phyloP scores from a whole-genome alignment of 1,284 basidiomycete species.

The Naganishia sp. region DNA sequence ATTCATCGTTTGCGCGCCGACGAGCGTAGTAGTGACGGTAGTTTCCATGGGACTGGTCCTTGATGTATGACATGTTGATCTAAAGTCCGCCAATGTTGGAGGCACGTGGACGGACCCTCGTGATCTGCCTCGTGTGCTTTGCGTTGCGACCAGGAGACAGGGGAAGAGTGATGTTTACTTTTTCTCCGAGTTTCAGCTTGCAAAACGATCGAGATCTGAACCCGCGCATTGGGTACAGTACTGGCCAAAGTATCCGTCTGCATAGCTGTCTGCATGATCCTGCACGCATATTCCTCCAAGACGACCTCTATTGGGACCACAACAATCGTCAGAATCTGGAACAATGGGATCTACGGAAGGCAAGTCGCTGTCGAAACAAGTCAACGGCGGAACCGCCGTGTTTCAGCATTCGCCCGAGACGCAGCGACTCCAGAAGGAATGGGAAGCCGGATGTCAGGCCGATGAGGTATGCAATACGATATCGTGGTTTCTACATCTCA shows the following conservation, averaged over 20 bases:
- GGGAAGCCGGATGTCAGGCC: conserved; percentile 52
- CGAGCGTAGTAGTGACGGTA: conserved; percentile 30
- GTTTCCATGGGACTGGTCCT: conserved; percentile 31
- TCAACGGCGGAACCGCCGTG: conserved; percentile 31
- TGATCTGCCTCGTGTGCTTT: no score
- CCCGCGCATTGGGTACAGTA: no score
- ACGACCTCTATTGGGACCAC: no score
- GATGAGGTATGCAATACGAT: conserved; percentile 36
- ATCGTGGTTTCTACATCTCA: not conserved
- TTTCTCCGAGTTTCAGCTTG: not conserved
- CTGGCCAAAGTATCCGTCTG: no score
- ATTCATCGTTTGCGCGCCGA: conserved; percentile 20
- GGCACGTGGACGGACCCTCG: no score
- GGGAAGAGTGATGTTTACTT: conserved; percentile 4
- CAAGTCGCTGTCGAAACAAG: not conserved
- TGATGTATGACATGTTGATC: conserved; percentile 17
- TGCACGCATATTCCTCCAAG: no score
- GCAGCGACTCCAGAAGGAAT: conserved; percentile 38
- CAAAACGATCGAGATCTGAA: no score
- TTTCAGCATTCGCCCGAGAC: conserved; percentile 37
- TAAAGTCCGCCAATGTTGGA: no score
- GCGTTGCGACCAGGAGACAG: no score
- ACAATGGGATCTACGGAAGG: not conserved
- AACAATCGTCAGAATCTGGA: not conserved
- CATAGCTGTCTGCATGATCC: no score